A percentile compares a stretch with the other conserved stretches of the same genome.
These are phyloP conservation scores for Digitaria exilis DNA, from an alignment of 202 grass and related monocot species.

Conservation along the genomic window DNA sequence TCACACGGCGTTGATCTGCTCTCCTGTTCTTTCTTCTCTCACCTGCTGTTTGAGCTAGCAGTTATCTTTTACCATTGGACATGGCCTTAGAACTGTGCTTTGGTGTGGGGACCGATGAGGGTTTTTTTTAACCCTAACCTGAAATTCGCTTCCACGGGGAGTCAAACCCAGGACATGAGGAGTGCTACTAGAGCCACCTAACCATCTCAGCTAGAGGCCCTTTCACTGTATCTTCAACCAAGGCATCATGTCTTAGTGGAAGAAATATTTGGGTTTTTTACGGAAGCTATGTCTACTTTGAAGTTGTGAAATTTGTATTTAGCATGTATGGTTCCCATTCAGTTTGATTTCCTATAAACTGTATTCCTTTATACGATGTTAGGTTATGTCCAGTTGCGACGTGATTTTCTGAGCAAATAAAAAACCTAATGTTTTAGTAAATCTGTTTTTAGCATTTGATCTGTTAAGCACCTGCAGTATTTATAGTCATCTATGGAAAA, in stretches of 20 bases:
- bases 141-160: too few species aligned
- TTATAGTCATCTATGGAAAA: conserved; percentile 23
- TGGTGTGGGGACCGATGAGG: too few species aligned
- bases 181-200: too few species aligned
- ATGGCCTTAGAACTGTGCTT: too few species aligned
- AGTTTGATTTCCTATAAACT: not conserved
- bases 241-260: conserved; percentile 9
- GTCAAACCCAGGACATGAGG: too few species aligned
- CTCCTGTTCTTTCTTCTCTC: too few species aligned
- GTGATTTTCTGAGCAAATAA: not conserved
- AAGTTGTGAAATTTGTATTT: conserved; percentile 14
- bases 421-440: conserved; percentile 19
- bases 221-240: too few species aligned
- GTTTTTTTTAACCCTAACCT: too few species aligned
- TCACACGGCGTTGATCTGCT: too few species aligned
- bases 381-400: not conserved
- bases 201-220: too few species aligned
- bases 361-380: not conserved
- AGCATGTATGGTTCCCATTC: conserved; percentile 11
- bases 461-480: conserved; percentile 35
- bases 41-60: too few species aligned
- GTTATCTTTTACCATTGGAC: too few species aligned
- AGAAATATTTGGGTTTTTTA: conserved; percentile 4
- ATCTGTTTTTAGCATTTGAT: conserved; percentile 12
- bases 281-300: not conserved